Evolutionary conservation across 2,329 filamentous ascomycete genomes (phyloP).

Genomic region (Colletotrichum euphorbiae): DNA sequence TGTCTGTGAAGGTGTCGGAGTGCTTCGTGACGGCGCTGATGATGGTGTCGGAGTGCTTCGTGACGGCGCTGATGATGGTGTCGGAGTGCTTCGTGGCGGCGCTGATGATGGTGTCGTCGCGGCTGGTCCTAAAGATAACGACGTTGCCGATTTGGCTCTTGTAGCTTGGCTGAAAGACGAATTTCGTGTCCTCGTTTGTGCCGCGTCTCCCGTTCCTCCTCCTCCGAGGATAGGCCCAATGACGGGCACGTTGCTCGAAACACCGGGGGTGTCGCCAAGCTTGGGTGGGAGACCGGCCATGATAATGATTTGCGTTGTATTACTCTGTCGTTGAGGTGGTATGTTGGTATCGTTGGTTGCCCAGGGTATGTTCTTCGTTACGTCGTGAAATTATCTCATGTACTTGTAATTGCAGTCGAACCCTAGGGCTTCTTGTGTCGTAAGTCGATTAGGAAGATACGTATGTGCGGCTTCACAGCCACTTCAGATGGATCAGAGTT

Average conservation of each 20-base stretch:
- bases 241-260: background rate
- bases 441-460: background rate
- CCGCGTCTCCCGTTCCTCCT: background rate
- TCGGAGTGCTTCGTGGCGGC: background rate
- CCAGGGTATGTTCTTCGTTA: constrained; percentile 17
- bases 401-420: background rate
- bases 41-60: too few relatives aligned
- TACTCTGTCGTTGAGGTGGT: background rate
- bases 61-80: too few relatives aligned
- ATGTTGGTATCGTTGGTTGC: background rate
- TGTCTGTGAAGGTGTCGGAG: too few relatives aligned
- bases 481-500: constrained; percentile 8
- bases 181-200: constrained; percentile 17
- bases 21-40: too few relatives aligned
- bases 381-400: constrained; percentile 24
- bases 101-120: constrained; percentile 10
- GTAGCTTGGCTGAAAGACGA: constrained; percentile 18
- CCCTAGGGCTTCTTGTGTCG: background rate
- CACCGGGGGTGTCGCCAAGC: background rate
- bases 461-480: constrained; percentile 5
- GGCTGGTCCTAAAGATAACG: background rate
- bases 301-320: background rate
- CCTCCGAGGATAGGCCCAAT: constrained; percentile 21
- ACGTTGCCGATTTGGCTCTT: background rate
- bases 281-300: constrained; percentile 34